phyloP scores from a whole-genome alignment of 2,329 filamentous ascomycete species.

The Phyllosticta citrichinensis region DNA sequence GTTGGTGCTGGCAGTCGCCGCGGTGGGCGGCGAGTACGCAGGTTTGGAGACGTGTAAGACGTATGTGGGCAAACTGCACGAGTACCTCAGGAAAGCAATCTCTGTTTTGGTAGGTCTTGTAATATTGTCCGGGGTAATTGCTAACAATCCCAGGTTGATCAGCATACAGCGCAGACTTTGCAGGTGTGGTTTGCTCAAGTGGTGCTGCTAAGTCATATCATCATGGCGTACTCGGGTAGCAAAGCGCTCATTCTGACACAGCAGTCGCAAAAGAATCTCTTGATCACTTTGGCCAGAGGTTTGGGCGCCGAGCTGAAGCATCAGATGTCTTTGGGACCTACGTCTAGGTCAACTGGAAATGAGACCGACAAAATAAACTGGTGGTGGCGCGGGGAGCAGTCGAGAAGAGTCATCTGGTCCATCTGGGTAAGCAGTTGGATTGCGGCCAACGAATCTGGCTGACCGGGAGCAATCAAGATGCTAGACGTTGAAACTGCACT shows the following conservation, averaged over 20 bases:
- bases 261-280: neutral
- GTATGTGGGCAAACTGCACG: neutral
- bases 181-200: conserved; percentile 1
- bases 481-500: neutral
- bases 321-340: neutral
- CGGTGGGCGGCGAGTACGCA: neutral
- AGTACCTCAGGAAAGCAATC: neutral
- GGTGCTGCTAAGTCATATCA: neutral
- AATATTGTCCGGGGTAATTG: neutral
- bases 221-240: neutral
- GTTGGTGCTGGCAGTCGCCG: neutral
- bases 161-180: neutral
- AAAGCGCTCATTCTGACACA: neutral
- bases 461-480: neutral
- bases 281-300: neutral
- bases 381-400: neutral
- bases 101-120: neutral
- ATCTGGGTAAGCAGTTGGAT: neutral
- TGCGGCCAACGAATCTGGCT: neutral
- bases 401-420: neutral
- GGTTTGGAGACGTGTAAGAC: neutral
- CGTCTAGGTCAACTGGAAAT: neutral
- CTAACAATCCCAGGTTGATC: neutral
- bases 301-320: neutral
- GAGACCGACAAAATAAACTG: neutral